Conservation (phyloP, 345 rosid species). For the Toxicodendron radicans region DNA sequence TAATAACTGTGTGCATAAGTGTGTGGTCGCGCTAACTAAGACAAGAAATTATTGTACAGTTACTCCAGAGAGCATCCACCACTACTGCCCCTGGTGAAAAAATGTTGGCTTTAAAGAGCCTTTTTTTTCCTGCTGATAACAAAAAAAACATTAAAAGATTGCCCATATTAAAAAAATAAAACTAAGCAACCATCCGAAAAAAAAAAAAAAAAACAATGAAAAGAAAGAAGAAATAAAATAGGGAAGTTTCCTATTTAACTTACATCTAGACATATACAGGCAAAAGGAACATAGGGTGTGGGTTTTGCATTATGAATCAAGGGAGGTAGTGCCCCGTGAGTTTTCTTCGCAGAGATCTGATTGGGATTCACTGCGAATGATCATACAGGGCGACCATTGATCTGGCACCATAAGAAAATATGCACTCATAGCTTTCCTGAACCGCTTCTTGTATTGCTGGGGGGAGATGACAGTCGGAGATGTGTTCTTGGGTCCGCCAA, state of each 20-base stretch:
- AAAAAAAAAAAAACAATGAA: not conserved
- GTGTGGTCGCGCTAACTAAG: not conserved
- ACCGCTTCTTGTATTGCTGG: slow-evolving; percentile 84
- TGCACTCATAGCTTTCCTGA: slow-evolving; percentile 91
- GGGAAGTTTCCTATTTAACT: slow-evolving; percentile 9
- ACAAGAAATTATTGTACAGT: slow-evolving; percentile 11
- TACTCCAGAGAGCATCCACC: slow-evolving; percentile 4
- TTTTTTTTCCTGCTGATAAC: slow-evolving; percentile 13
- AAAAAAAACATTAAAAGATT: slow-evolving; percentile 3
- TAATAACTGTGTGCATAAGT: not conserved
- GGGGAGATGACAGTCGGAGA: slow-evolving; percentile 93
- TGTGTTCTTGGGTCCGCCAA: slow-evolving; percentile 70
- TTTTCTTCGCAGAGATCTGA: slow-evolving; percentile 47
- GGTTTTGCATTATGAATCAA: slow-evolving; percentile 26
- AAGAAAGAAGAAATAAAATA: not conserved
- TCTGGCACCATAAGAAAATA: slow-evolving; percentile 97
- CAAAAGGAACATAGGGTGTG: slow-evolving; percentile 4
- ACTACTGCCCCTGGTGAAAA: not conserved
- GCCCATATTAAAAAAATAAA: not conserved
- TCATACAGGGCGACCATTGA: slow-evolving; percentile 68
- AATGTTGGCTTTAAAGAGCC: not conserved
- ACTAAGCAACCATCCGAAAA: slow-evolving; percentile 11
- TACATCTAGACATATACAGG: slow-evolving; percentile 21
- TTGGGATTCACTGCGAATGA: slow-evolving; percentile 46
- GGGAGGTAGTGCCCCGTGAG: slow-evolving; percentile 18